Percentiles rank a stretch among this genome's conserved stretches.
These are phyloP conservation scores for Pythium rhizo-oryzae DNA, from an alignment of 352 stramenopile genomes.

Conservation along the genomic window DNA sequence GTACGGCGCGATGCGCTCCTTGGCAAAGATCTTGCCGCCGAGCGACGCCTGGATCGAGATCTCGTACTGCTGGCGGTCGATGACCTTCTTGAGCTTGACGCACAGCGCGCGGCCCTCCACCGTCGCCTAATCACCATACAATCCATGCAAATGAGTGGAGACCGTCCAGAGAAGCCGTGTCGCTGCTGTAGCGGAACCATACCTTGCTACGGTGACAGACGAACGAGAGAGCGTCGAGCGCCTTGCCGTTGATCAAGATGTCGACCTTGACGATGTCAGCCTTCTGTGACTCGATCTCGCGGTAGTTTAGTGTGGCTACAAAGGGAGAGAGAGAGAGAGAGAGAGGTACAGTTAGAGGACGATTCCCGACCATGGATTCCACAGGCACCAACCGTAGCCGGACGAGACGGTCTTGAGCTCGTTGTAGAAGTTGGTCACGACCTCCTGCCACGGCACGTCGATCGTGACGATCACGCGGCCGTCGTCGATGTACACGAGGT, in stretches of 20 bases:
- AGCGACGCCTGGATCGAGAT: conserved; percentile 98
- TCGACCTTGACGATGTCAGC: conserved; percentile 96
- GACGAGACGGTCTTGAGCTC: conserved; percentile 96
- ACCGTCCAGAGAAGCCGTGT: too few relatives aligned
- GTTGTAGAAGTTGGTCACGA: conserved; percentile 99
- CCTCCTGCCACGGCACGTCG: conserved; percentile 97
- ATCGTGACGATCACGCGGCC: conserved; percentile 94
- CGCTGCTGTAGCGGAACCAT: neutral
- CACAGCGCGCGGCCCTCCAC: conserved; percentile 89
- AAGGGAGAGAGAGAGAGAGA: neutral
- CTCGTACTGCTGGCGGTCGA: conserved; percentile 98
- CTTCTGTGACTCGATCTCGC: conserved; percentile 88
- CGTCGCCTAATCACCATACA: conserved; percentile 39
- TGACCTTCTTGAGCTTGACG: conserved; percentile 96
- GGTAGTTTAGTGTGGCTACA: conserved; percentile 93
- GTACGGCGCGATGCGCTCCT: conserved; percentile 96
- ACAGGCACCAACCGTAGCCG: conserved; percentile 84
- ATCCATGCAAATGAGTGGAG: neutral
- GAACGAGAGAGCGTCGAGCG: conserved; percentile 97
- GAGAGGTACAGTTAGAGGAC: neutral
- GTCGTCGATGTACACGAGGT: conserved; percentile 96
- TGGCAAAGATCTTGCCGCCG: conserved; percentile 96
- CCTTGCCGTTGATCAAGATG: conserved; percentile 94
- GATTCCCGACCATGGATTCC: neutral
- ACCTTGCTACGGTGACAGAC: conserved; percentile 91